Base-by-base conservation (phyloP, 2,329 filamentous ascomycete genomes). In the Pyrenophora teres region DNA sequence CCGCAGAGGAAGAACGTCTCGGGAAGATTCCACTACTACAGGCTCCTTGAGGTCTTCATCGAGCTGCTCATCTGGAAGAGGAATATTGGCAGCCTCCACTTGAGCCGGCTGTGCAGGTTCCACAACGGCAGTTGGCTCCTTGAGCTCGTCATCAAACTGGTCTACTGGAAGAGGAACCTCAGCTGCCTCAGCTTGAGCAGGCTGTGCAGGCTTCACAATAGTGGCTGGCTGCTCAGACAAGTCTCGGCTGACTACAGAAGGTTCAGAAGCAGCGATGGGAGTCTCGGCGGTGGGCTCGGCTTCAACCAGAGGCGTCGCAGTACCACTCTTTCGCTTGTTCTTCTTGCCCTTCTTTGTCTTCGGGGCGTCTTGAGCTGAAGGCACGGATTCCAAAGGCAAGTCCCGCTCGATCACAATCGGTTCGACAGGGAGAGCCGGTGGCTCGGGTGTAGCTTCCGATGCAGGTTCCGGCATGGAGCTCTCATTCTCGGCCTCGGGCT, bases 281-380 rank as follows among this genome's bases (percentile, higher is more conserved):
- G 52, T 16, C 32, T 51, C 39, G 7, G 25, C 8, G 13, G 16
- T 31, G 21, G 35, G 16, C 4, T 49, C 48, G 12, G 25, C 19
- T 30, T 57, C 52, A 21, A 40, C 21, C 12, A 50, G 48, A 4
- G 51, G 54, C 6, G 51, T 59, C n/a, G 54, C 44, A 5, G 46
- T 18, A 25, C 51, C 57, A 21, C 51, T 64, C 50, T 57, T 60
- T 31, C 38, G 50, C 48, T 63, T 63, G 43, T 31, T 44, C 49
- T 64, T 68, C 44, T 64, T 65, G 39, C 47, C 40, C 38, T 65
- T 65, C 47, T 68, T 67, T 16, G 59, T 61, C 42, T 57, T 60
- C 1, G 55, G 27, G 8, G 56, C 35, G 18, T 58, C 57, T n/a
- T 23, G 43, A 10, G 21, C 25, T 15, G 49, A 18, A 10, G 46